Conservation (phyloP, 2,329 filamentous ascomycete species). For the Nemania bipapillata region DNA sequence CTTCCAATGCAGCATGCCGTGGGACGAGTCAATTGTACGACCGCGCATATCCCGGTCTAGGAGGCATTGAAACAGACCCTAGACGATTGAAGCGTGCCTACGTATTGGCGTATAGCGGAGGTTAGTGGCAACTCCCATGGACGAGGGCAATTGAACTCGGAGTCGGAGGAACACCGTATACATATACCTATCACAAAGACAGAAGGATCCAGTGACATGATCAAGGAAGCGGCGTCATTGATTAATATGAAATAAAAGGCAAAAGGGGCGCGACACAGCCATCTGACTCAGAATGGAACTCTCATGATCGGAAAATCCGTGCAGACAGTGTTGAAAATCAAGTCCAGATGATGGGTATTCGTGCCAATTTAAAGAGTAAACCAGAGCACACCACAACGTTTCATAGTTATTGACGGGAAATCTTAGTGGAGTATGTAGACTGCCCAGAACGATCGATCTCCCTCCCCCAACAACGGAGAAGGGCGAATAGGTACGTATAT, state of each 20-base stretch:
- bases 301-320: neutral
- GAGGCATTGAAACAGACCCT: conserved; percentile 15
- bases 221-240: neutral
- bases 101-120: neutral
- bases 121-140: neutral
- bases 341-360: neutral
- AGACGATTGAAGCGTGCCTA: neutral
- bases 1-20: neutral
- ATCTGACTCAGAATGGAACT: neutral
- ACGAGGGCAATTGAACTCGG: neutral
- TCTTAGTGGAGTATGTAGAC: conserved; percentile 9
- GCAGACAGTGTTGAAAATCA: neutral
- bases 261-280: conserved; percentile 1
- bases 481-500: neutral
- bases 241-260: conserved; percentile 16
- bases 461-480: neutral
- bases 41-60: neutral
- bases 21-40: conserved; percentile 3
- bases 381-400: conserved; percentile 23
- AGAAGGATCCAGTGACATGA: neutral
- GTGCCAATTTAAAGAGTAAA: neutral
- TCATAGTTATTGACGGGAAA: conserved; percentile 31
- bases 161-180: neutral
- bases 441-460: conserved; percentile 31
- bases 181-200: neutral